A percentile compares a stretch with the other conserved stretches of the same genome.
Evolutionary conservation across 116 monocot genomes (phyloP).

Genomic region (Cymodocea nodosa): DNA sequence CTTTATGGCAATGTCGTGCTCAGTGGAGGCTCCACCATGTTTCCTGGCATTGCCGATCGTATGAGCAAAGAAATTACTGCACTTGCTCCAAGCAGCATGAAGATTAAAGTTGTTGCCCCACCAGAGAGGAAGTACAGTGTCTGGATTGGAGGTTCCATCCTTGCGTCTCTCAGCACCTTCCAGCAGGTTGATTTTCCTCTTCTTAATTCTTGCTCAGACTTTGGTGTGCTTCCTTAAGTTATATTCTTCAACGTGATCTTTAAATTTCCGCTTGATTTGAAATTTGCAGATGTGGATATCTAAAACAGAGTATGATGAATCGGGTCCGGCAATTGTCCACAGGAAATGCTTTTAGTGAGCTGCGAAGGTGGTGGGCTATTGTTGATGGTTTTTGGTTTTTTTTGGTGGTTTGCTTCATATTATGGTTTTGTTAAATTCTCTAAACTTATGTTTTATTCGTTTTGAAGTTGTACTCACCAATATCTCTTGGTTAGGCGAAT

Average conservation of each 20-base stretch:
- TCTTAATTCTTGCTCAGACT: too few species aligned
- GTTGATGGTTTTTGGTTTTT: too few species aligned
- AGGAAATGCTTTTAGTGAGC: conserved; percentile 12
- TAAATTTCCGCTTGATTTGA: neutral
- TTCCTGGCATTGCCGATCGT: conserved; percentile 12
- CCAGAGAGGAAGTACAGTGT: conserved; percentile 17
- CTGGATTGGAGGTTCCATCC: conserved; percentile 12
- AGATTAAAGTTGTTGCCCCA: neutral
- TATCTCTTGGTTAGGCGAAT: too few species aligned
- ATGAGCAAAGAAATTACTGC: conserved; percentile 18
- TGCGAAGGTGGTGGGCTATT: too few species aligned
- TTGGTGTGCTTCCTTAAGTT: too few species aligned
- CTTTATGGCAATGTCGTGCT: conserved; percentile 6
- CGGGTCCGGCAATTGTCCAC: conserved; percentile 17
- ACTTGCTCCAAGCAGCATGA: neutral
- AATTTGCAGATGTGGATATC: conserved; percentile 19
- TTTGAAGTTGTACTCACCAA: too few species aligned
- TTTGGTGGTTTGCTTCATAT: too few species aligned
- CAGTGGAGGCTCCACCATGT: conserved; percentile 16
- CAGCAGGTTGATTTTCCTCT: conserved; percentile 1
- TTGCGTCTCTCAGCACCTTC: conserved; percentile 14
- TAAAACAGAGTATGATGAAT: conserved; percentile 13
- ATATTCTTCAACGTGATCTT: too few species aligned
- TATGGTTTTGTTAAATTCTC: too few species aligned
- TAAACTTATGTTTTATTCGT: too few species aligned